A percentile compares a stretch with the other conserved stretches of the same genome.
These are phyloP conservation scores for Plectranthus barbatus DNA, from an alignment of 257 asterid species.

Conservation along the genomic window DNA sequence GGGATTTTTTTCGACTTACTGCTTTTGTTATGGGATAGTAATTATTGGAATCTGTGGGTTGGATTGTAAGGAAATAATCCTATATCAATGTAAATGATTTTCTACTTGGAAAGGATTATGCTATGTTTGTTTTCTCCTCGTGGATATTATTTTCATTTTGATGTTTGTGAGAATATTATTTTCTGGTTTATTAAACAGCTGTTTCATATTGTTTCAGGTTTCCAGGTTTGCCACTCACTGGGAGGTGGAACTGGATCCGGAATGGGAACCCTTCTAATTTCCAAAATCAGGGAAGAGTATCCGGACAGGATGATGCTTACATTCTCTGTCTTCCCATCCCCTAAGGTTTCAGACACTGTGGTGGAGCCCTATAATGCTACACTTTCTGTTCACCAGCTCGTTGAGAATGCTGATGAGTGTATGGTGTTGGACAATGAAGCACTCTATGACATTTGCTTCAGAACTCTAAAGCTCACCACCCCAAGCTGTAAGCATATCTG, in stretches of 20 bases:
- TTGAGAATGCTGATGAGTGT: slow-evolving; percentile 74
- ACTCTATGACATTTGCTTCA: slow-evolving; percentile 61
- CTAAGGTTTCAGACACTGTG: slow-evolving; percentile 73
- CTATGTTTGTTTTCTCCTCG: background rate
- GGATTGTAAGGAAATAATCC: background rate
- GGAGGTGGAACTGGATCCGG: slow-evolving; percentile 94
- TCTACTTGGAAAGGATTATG: background rate
- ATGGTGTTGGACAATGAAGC: slow-evolving; percentile 80
- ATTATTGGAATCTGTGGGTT: background rate
- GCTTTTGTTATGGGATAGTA: background rate
- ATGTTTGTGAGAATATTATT: background rate
- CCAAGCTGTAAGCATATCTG: slow-evolving; percentile 53
- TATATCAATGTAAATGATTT: background rate
- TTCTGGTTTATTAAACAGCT: background rate
- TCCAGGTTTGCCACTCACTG: slow-evolving; percentile 73
- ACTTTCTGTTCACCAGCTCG: slow-evolving; percentile 71
- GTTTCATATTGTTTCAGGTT: slow-evolving; percentile 31
- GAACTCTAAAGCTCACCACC: slow-evolving; percentile 65
- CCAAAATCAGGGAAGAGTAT: slow-evolving; percentile 74
- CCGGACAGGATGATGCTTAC: slow-evolving; percentile 86
- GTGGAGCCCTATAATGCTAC: slow-evolving; percentile 80
- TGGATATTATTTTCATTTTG: no score
- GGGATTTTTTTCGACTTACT: background rate
- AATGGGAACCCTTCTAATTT: slow-evolving; percentile 75
- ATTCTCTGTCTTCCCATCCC: slow-evolving; percentile 77